These are phyloP conservation scores for Neltuma alba DNA, from an alignment of 306 rosid genomes.

Conservation along the genomic window DNA sequence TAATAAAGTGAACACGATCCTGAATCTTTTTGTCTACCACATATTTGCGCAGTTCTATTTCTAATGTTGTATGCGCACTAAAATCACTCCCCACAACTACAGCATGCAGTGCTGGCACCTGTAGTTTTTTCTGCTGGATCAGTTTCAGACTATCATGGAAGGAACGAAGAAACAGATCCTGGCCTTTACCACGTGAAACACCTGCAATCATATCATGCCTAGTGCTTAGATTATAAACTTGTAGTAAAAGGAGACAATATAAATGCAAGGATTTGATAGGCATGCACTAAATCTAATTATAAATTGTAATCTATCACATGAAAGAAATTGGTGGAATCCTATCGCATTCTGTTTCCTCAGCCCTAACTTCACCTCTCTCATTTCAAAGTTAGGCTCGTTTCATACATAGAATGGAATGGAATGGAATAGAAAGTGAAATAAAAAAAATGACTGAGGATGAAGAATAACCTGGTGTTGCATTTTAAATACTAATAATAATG, in stretches of 20 bases:
- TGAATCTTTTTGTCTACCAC: constrained; percentile 68
- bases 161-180: constrained; percentile 91
- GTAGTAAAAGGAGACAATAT: constrained; percentile 29
- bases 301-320: not conserved
- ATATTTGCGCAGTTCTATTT: constrained; percentile 75
- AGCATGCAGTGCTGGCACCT: constrained; percentile 86
- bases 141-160: constrained; percentile 71
- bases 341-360: constrained; percentile 18
- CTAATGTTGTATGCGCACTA: constrained; percentile 78
- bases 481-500: not conserved
- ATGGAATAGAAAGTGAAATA: not conserved
- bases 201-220: constrained; percentile 52
- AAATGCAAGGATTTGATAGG: constrained; percentile 21
- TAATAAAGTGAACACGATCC: constrained; percentile 89
- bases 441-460: not conserved
- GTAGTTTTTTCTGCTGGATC: constrained; percentile 72
- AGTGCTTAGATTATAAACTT: constrained; percentile 29
- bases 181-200: constrained; percentile 96
- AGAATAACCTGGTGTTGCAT: not conserved
- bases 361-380: not conserved
- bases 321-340: not conserved
- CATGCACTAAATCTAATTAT: constrained; percentile 1
- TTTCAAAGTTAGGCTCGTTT: not conserved
- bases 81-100: constrained; percentile 91
- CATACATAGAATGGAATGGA: not conserved